Evolutionary conservation across 805 yeast genomes (phyloP), one percentile per base, ranked within the genome.

Genomic region (Candida nitratophila): DNA sequence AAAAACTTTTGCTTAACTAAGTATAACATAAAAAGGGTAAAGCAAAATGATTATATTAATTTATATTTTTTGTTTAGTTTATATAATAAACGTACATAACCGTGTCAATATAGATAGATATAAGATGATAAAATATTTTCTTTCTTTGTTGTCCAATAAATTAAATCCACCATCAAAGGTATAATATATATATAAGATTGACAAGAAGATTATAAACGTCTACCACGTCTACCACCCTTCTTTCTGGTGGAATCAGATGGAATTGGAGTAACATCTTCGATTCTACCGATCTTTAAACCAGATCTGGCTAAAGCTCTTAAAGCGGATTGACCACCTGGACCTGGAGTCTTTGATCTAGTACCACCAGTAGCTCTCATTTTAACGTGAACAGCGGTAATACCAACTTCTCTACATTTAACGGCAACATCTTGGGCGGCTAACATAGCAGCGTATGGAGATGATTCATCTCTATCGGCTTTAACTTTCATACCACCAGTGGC

Each of bases 211-310:
- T 58, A 64, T 52, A 90, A 85, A 86, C 99, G 89, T 85, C 99
- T 91, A 91, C 99, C 99, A 84, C 99, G 90, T 83, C 99, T 93
- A 87, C 99, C 99, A 88, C 99, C 99, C 95, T 93, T 95, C 88
- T 91, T 87, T 86, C 99, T 93, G 75, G 99, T 95, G 67, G 98
- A 90, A 77, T 93, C 99, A 63, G 99, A 93, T 75, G 99, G 99
- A 66, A 93, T 90, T 75, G 99, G 99, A 63, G 99, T 93, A 62
- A 93, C 99, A 75, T 93, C 99, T 82, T 95, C 99, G 65, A 93
- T 93, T 79, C 99, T 89, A 67, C 99, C 99, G 61, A 93, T 93
- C 84, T 96, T 90, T 76, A 93, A 81, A 73, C 99, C 99, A 60
- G 98, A 89, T 84, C 99, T 90, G 68, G 99, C 98, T 68, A 91